Percentiles rank a stretch among this genome's conserved stretches.
Evolutionary conservation across 106 monocot genomes (phyloP).

Genomic region (Alisma plantagoaquatica): DNA sequence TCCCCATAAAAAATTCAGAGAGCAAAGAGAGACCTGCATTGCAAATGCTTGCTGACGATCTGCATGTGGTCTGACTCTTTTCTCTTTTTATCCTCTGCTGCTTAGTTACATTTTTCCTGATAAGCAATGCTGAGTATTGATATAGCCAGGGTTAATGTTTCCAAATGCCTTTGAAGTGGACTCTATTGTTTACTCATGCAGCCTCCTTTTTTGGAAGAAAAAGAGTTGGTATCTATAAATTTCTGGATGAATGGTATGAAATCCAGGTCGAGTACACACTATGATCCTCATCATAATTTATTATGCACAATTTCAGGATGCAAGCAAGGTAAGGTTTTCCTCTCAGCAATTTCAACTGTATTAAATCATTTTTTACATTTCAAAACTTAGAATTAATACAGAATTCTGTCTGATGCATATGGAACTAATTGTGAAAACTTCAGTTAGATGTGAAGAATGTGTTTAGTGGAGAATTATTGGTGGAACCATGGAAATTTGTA

Average conservation of each 20-base stretch:
- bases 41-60: conserved; percentile 45
- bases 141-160: too few relatives aligned
- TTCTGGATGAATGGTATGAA: conserved; percentile 85
- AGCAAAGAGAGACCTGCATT: conserved; percentile 37
- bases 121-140: too few relatives aligned
- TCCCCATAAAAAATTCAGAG: conserved; percentile 63
- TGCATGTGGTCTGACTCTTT: conserved; percentile 32
- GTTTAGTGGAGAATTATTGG: too few relatives aligned
- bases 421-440: too few relatives aligned
- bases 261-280: conserved; percentile 90
- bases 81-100: not conserved
- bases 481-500: too few relatives aligned
- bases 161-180: too few relatives aligned
- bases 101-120: not conserved
- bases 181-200: conserved; percentile 25
- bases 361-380: too few relatives aligned
- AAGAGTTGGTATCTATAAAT: conserved; percentile 59
- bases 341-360: too few relatives aligned
- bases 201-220: conserved; percentile 51
- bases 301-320: conserved; percentile 76
- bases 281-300: conserved; percentile 93
- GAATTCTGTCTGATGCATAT: too few relatives aligned
- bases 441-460: too few relatives aligned
- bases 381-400: too few relatives aligned
- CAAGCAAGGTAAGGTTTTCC: conserved; percentile 69